Conservation (phyloP, 768 basidiomycete species). For the Psilocybe cyanescens region DNA sequence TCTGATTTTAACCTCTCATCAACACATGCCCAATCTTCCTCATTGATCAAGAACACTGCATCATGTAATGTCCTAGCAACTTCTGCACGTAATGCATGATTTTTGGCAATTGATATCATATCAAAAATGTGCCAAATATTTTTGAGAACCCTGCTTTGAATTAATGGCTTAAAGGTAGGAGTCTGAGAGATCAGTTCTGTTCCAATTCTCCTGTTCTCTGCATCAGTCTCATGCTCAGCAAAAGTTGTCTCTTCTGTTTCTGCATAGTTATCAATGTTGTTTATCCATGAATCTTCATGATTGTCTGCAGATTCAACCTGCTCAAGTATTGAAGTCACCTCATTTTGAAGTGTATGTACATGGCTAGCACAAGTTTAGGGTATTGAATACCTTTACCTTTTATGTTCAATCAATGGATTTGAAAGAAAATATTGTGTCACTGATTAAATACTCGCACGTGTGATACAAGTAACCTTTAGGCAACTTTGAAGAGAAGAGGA, state of each 20-base stretch:
- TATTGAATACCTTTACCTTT: too few species aligned
- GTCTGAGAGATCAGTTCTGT: not conserved
- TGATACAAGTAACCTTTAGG: too few species aligned
- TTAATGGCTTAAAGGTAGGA: not conserved
- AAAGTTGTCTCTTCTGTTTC: not conserved
- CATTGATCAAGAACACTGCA: slow-evolving; percentile 13
- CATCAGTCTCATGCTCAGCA: not conserved
- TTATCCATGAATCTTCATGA: too few species aligned
- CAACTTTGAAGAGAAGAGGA: too few species aligned
- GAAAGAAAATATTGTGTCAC: too few species aligned
- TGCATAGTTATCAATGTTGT: too few species aligned
- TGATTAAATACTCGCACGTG: too few species aligned
- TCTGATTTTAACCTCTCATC: slow-evolving; percentile 4
- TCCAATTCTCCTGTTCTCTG: not conserved
- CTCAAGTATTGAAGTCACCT: too few species aligned
- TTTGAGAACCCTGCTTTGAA: slow-evolving; percentile 26
- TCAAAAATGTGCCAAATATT: slow-evolving; percentile 31
- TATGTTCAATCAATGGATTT: too few species aligned
- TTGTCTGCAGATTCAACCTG: too few species aligned
- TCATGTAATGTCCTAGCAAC: too few species aligned
- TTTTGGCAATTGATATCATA: slow-evolving; percentile 25
- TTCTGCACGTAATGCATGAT: slow-evolving; percentile 25
- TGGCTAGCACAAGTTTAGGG: too few species aligned
- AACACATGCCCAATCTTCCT: slow-evolving; percentile 22
- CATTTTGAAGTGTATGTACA: not conserved